Evolutionary conservation across 2,329 filamentous ascomycete genomes (phyloP).

Genomic region (Colletotrichum trifolii): DNA sequence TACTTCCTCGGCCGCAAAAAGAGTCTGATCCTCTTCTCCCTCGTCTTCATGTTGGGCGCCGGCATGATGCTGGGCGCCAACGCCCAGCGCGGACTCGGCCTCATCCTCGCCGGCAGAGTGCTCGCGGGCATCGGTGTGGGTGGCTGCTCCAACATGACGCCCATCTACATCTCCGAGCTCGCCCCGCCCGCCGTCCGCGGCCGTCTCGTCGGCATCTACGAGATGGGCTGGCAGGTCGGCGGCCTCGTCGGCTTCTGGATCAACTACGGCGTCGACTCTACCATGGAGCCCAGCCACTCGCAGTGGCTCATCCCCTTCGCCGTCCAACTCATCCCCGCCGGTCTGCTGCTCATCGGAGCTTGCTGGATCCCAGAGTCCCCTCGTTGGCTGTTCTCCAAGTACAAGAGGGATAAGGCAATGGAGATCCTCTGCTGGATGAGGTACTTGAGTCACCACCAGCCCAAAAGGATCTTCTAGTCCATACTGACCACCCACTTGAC

Average conservation of each 20-base stretch:
- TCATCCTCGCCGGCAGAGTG: conserved; percentile 71
- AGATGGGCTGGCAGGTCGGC: conserved; percentile 73
- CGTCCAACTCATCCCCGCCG: conserved; percentile 75
- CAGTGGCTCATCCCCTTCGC: conserved; percentile 76
- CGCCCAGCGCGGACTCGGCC: conserved; percentile 69
- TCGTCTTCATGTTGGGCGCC: conserved; percentile 76
- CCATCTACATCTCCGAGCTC: conserved; percentile 71
- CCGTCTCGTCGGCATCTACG: conserved; percentile 73
- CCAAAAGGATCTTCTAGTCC: no score
- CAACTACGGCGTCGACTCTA: conserved; percentile 70
- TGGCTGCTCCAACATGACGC: conserved; percentile 71
- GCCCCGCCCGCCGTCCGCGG: conserved; percentile 72
- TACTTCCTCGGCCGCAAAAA: conserved; percentile 75
- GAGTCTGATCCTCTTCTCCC: conserved; percentile 69
- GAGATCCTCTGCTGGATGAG: conserved; percentile 71
- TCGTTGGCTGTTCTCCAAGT: conserved; percentile 75
- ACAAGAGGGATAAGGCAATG: conserved; percentile 68
- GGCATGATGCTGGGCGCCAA: conserved; percentile 78
- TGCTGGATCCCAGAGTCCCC: conserved; percentile 74
- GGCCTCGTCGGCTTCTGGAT: conserved; percentile 71
- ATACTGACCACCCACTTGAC: not conserved
- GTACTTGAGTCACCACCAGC: not conserved
- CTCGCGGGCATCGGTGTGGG: conserved; percentile 73
- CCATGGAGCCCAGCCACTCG: conserved; percentile 56
- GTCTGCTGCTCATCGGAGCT: conserved; percentile 69